phyloP scores from a whole-genome alignment of 495 filamentous ascomycete genomes.

The Podospora sp. region DNA sequence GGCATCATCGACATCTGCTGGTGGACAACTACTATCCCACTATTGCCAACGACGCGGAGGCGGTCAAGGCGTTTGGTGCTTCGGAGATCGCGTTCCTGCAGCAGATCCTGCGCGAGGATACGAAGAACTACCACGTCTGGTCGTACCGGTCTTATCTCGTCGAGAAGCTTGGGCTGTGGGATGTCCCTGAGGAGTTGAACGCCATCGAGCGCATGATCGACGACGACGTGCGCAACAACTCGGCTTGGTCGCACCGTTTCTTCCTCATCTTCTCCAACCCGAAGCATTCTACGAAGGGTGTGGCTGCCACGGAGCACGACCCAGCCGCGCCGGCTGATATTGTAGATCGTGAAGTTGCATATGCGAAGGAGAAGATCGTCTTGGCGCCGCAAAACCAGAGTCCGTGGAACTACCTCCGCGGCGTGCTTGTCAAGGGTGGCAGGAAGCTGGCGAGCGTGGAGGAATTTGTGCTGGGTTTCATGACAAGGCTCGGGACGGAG shows the following conservation, averaged over 20 bases:
- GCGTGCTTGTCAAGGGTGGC: constrained; percentile 67
- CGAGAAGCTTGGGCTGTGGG: constrained; percentile 71
- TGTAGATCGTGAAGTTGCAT: constrained; percentile 75
- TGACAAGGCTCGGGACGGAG: constrained; percentile 47
- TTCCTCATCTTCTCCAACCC: constrained; percentile 81
- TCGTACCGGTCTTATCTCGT: constrained; percentile 94
- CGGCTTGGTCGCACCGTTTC: constrained; percentile 95
- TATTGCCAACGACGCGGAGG: constrained; percentile 42
- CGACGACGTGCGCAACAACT: constrained; percentile 89
- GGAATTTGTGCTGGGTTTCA: constrained; percentile 68
- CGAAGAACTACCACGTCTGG: constrained; percentile 99
- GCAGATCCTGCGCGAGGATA: constrained; percentile 79
- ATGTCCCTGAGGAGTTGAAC: constrained; percentile 58
- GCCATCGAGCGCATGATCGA: constrained; percentile 69
- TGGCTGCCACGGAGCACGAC: constrained; percentile 47
- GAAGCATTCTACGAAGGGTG: constrained; percentile 48
- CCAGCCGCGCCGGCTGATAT: constrained; percentile 59
- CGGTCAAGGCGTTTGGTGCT: constrained; percentile 40
- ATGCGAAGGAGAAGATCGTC: constrained; percentile 66
- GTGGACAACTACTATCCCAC: constrained; percentile 66
- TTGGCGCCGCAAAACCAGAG: constrained; percentile 91
- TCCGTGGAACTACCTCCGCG: constrained; percentile 88
- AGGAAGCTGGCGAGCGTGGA: constrained; percentile 59
- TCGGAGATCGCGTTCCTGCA: constrained; percentile 75
- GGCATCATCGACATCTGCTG: constrained; percentile 92